phyloP scores from a whole-genome alignment of 106 monocot species.

The Acanthochlamys bracteata region DNA sequence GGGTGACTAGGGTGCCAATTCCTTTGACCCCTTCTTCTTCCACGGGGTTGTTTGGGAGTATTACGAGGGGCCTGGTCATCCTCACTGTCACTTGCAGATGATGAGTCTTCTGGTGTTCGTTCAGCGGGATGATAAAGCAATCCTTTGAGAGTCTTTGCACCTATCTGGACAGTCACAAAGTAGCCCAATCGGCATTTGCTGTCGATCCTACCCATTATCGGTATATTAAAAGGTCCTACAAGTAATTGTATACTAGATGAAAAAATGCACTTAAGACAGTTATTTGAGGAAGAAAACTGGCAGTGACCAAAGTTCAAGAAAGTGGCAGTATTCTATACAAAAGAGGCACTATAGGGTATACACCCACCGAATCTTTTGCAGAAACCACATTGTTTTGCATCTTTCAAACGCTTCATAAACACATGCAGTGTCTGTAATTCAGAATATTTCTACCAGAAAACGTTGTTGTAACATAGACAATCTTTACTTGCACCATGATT shows the following conservation, averaged over 20 bases:
- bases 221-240: conserved; percentile 27
- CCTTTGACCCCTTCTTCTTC: conserved; percentile 20
- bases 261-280: neutral
- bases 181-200: conserved; percentile 85
- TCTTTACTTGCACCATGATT: too few species aligned
- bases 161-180: conserved; percentile 62
- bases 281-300: neutral
- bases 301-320: neutral
- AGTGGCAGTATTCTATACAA: too few species aligned
- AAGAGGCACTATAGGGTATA: too few species aligned
- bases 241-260: neutral
- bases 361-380: too few species aligned
- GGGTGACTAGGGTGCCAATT: conserved; percentile 57
- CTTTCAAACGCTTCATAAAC: too few species aligned
- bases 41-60: conserved; percentile 1
- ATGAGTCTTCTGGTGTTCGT: conserved; percentile 5
- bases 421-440: too few species aligned
- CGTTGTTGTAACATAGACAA: too few species aligned
- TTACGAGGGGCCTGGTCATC: conserved; percentile 6
- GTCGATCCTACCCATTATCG: conserved; percentile 60
- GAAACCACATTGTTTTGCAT: too few species aligned
- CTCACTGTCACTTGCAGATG: neutral
- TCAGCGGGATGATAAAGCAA: conserved; percentile 51
- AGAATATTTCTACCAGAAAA: too few species aligned
- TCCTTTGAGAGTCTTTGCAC: conserved; percentile 45